Percentiles rank a stretch among this genome's conserved stretches.
phyloP scores from a whole-genome alignment of 495 filamentous ascomycete genomes.

The Hyaloscypha finlandica region DNA sequence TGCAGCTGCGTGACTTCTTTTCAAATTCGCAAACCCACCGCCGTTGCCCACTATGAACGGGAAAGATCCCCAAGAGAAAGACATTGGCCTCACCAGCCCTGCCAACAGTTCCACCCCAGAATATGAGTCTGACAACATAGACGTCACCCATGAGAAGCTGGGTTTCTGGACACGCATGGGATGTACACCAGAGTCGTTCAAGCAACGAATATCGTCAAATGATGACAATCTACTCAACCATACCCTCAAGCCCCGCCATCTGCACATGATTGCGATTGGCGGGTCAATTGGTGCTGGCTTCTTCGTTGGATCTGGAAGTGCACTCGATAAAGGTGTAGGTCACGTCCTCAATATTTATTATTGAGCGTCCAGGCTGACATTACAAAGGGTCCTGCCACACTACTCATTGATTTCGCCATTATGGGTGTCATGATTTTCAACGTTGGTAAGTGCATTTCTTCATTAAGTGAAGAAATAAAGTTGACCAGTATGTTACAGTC shows the following conservation, averaged over 20 bases:
- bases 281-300: slow-evolving; percentile 58
- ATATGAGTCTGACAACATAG: slow-evolving; percentile 8
- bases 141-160: slow-evolving; percentile 3
- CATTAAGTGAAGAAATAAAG: not conserved
- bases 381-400: slow-evolving; percentile 23
- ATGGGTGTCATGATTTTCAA: slow-evolving; percentile 34
- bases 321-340: slow-evolving; percentile 40
- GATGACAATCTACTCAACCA: slow-evolving; percentile 23
- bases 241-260: slow-evolving; percentile 53
- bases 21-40: not conserved
- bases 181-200: slow-evolving; percentile 51
- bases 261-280: slow-evolving; percentile 79
- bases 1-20: not conserved
- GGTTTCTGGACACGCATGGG: slow-evolving; percentile 54
- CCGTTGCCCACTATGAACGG: not conserved
- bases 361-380: not conserved
- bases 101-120: slow-evolving; percentile 8
- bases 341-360: not conserved
- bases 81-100: not conserved
- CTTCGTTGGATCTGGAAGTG: slow-evolving; percentile 52
- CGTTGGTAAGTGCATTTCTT: slow-evolving; percentile 11
- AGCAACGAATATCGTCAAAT: slow-evolving; percentile 17
- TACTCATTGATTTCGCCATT: slow-evolving; percentile 29
- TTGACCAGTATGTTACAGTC: slow-evolving; percentile 6
- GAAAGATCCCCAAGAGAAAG: slow-evolving; percentile 22